Percentiles rank a stretch among this genome's conserved stretches.
Conservation (phyloP, 805 yeast genomes). For the Grigorovia jiainica region DNA sequence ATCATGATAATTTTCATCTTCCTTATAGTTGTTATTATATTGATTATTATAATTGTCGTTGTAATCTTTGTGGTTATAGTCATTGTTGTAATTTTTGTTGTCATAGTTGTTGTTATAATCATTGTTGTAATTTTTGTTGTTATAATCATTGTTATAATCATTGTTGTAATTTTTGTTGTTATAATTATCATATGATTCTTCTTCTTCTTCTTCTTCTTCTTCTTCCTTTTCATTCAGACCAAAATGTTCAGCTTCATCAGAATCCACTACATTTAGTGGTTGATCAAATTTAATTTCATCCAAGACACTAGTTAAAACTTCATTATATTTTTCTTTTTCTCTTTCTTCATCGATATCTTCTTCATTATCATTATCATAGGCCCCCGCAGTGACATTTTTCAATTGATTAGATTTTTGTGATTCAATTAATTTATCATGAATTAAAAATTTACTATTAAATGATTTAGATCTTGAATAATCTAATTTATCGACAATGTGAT, state of each 20-base stretch:
- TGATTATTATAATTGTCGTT: not conserved
- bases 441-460: conserved; percentile 1
- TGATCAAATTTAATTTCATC: conserved; percentile 43
- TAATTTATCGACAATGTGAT: conserved; percentile 63
- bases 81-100: not conserved
- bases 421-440: not conserved
- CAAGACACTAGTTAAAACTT: conserved; percentile 41
- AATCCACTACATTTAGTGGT: conserved; percentile 35
- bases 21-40: not conserved
- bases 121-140: not conserved
- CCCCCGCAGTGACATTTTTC: not conserved
- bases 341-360: conserved; percentile 31
- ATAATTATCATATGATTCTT: not conserved
- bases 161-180: not conserved
- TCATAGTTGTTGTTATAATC: not conserved
- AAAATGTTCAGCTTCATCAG: conserved; percentile 31
- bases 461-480: conserved; percentile 23
- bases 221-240: conserved; percentile 37
- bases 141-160: conserved; percentile 1
- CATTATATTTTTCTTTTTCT: conserved; percentile 37
- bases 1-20: not conserved
- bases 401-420: not conserved
- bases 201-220: conserved; percentile 12
- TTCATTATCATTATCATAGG: conserved; percentile 25
- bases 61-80: not conserved